phyloP scores from a whole-genome alignment of 768 basidiomycete genomes.

The Coprinopsis strossmayeri region DNA sequence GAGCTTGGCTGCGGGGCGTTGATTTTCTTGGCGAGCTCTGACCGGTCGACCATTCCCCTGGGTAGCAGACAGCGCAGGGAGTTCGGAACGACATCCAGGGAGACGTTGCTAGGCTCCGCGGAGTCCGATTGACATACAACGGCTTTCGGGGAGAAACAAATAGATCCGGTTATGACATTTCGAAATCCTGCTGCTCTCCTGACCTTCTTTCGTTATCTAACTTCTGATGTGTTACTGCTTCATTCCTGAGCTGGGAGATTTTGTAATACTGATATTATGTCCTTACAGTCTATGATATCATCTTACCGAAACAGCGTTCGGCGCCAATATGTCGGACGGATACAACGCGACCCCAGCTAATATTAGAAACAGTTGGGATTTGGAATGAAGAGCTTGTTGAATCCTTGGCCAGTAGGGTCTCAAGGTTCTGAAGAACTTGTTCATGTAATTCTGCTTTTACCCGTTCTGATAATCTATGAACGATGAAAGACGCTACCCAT shows the following conservation, averaged over 20 bases:
- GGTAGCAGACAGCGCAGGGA: background rate
- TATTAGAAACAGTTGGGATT: background rate
- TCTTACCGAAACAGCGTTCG: background rate
- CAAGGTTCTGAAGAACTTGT: too few species aligned
- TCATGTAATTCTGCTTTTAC: too few species aligned
- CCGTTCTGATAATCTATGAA: too few species aligned
- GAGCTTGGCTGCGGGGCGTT: background rate
- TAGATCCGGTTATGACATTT: background rate
- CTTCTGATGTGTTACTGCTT: background rate
- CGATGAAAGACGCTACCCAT: too few species aligned
- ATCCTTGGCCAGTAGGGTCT: too few species aligned
- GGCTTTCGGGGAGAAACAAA: background rate
- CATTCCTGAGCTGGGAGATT: background rate
- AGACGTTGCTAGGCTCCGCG: background rate
- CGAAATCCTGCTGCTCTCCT: background rate
- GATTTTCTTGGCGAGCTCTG: background rate
- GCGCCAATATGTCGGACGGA: constrained; percentile 27
- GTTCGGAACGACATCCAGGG: background rate
- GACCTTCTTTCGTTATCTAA: background rate
- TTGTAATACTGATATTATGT: background rate
- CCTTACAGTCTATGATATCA: background rate
- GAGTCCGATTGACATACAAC: background rate
- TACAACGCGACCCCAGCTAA: constrained; percentile 33
- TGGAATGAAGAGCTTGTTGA: too few species aligned
- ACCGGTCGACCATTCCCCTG: background rate